phyloP scores from a whole-genome alignment of 2,329 filamentous ascomycete species.

The Xylariaceae sp. region DNA sequence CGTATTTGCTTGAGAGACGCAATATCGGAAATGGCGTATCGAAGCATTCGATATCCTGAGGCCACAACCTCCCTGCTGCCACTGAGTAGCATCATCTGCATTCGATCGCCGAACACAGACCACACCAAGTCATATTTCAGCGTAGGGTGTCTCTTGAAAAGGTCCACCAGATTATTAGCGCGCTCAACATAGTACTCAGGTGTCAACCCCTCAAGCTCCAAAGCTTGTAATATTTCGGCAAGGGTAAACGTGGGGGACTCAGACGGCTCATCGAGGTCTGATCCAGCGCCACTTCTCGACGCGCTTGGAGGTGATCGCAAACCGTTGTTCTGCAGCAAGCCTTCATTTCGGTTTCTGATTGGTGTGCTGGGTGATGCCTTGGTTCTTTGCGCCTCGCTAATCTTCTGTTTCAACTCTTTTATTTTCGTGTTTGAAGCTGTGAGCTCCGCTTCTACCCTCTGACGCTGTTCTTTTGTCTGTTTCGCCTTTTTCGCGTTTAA shows the following conservation, averaged over 20 bases:
- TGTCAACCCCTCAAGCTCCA: constrained; percentile 84
- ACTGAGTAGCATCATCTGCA: constrained; percentile 94
- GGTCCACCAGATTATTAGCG: constrained; percentile 88
- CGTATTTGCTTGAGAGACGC: constrained; percentile 88
- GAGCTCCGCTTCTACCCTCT: constrained; percentile 82
- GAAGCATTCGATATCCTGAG: constrained; percentile 88
- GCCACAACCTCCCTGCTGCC: constrained; percentile 95
- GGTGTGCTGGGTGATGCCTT: constrained; percentile 54
- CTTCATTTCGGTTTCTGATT: constrained; percentile 55
- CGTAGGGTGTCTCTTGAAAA: constrained; percentile 92
- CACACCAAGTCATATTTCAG: constrained; percentile 96
- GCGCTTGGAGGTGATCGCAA: constrained; percentile 61
- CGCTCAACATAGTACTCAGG: constrained; percentile 95
- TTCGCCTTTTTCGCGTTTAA: constrained; percentile 94
- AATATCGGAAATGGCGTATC: constrained; percentile 92
- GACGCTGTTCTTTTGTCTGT: constrained; percentile 84
- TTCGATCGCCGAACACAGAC: constrained; percentile 89
- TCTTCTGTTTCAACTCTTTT: constrained; percentile 62
- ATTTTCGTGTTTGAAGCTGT: constrained; percentile 81
- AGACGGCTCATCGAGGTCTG: constrained; percentile 67
- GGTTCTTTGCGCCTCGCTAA: constrained; percentile 59
- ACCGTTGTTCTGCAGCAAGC: constrained; percentile 48
- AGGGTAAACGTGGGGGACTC: constrained; percentile 93
- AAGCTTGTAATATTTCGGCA: constrained; percentile 83
- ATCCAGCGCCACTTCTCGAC: constrained; percentile 58